Conservation (phyloP, 2,329 filamentous ascomycete species). For the Penicillium psychrosexuale region DNA sequence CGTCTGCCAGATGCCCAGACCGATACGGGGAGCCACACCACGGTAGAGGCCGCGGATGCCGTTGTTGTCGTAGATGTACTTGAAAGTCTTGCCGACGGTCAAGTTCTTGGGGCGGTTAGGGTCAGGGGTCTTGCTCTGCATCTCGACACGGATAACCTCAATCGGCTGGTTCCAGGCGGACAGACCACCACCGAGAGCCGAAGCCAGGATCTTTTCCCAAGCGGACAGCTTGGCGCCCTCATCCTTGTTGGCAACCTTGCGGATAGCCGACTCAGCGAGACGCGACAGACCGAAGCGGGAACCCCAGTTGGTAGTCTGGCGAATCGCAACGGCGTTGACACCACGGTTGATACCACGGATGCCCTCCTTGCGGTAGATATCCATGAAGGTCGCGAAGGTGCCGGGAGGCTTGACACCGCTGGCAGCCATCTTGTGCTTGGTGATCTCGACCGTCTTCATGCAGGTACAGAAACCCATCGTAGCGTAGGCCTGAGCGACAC, state of each 20-base stretch:
- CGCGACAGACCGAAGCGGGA: conserved; percentile 91
- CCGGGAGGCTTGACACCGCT: conserved; percentile 78
- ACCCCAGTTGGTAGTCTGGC: conserved; percentile 99
- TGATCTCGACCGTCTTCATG: conserved; percentile 99
- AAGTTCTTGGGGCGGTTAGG: conserved; percentile 98
- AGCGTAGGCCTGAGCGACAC: conserved; percentile 95
- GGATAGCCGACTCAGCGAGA: conserved; percentile 85
- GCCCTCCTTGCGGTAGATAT: conserved; percentile 92
- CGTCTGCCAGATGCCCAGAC: conserved; percentile 96
- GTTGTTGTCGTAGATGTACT: conserved; percentile 87
- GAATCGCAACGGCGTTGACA: conserved; percentile 96
- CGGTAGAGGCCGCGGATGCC: conserved; percentile 91
- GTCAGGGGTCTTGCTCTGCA: conserved; percentile 98
- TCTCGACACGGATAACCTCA: conserved; percentile 98
- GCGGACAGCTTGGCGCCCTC: conserved; percentile 73
- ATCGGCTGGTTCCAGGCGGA: conserved; percentile 99
- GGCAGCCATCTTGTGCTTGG: conserved; percentile 90
- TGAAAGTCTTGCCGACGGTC: conserved; percentile 79
- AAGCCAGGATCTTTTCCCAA: conserved; percentile 84
- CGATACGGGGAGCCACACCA: conserved; percentile 89
- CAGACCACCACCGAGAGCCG: conserved; percentile 84
- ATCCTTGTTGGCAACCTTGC: conserved; percentile 72
- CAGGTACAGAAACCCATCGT: conserved; percentile 99
- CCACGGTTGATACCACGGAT: conserved; percentile 96
- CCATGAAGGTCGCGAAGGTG: conserved; percentile 93